A percentile compares a stretch with the other conserved stretches of the same genome.
Conservation (phyloP, 352 stramenopile species). For the Lagenidium sp. region DNA sequence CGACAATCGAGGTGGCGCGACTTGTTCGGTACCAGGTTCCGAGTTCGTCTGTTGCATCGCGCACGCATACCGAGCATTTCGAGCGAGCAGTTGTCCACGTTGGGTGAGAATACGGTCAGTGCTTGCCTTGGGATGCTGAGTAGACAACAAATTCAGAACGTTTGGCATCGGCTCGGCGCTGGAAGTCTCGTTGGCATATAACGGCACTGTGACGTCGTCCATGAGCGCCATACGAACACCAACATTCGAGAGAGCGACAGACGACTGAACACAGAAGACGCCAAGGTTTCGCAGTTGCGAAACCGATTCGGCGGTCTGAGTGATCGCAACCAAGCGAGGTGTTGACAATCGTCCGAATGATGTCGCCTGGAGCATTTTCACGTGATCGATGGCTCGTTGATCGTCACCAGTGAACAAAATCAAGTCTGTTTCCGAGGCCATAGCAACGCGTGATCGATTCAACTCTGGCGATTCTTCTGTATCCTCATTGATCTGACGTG, state of each 20-base stretch:
- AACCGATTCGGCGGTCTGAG: slow-evolving; percentile 18
- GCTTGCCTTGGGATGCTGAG: too few species aligned
- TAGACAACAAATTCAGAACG: too few species aligned
- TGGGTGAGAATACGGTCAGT: slow-evolving; percentile 6
- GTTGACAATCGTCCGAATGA: too few species aligned
- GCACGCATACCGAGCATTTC: slow-evolving; percentile 7
- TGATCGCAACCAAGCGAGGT: slow-evolving; percentile 42
- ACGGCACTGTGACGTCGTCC: slow-evolving; percentile 6
- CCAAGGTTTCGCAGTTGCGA: slow-evolving; percentile 30
- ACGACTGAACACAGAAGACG: slow-evolving; percentile 43
- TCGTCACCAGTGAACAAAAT: slow-evolving; percentile 49
- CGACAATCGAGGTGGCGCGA: slow-evolving; percentile 35
- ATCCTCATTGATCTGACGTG: too few species aligned
- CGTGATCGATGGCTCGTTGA: slow-evolving; percentile 29
- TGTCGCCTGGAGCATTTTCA: slow-evolving; percentile 14
- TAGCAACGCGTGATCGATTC: too few species aligned
- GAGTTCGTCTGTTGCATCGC: not conserved
- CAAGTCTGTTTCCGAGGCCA: slow-evolving; percentile 25
- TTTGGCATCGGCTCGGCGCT: slow-evolving; percentile 2
- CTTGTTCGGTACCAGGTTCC: not conserved
- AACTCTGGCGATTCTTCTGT: too few species aligned
- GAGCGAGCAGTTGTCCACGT: slow-evolving; percentile 3
- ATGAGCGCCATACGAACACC: slow-evolving; percentile 39
- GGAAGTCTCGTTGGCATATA: not conserved
- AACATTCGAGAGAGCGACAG: slow-evolving; percentile 45